Evolutionary conservation across 208 protist genomes (phyloP).

Genomic region (Trypanosoma cruzi): DNA sequence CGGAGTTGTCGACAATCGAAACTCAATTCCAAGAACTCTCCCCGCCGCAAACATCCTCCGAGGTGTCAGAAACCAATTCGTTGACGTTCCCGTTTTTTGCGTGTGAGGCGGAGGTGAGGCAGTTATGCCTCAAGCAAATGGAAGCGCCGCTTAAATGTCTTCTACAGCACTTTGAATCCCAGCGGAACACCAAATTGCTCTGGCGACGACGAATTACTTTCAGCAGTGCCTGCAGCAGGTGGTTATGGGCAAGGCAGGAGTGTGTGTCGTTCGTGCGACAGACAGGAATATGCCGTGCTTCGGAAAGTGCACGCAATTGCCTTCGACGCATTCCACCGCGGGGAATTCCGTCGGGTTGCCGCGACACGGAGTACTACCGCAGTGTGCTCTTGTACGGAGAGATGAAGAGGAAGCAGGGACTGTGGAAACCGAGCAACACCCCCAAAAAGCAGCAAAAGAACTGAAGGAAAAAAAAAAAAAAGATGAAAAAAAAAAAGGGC

Average conservation of each 20-base stretch:
- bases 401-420: conserved; percentile 24
- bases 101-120: conserved; percentile 13
- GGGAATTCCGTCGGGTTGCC: conserved; percentile 47
- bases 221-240: conserved; percentile 43
- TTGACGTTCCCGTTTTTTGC: conserved; percentile 14
- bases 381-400: conserved; percentile 62
- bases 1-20: not conserved
- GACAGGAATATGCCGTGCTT: conserved; percentile 29
- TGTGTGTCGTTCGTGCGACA: conserved; percentile 50
- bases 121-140: conserved; percentile 10
- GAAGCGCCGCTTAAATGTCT: conserved; percentile 29
- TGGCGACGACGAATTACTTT: not conserved
- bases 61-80: not conserved
- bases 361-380: conserved; percentile 73
- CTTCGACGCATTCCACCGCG: conserved; percentile 50
- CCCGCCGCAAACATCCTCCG: not conserved
- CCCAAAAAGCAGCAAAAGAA: not conserved
- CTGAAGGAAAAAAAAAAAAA: not conserved
- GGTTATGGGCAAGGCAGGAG: conserved; percentile 59
- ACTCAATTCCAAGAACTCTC: not conserved
- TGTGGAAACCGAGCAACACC: too few species aligned
- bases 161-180: conserved; percentile 7
- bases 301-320: conserved; percentile 44
- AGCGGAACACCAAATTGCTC: not conserved
- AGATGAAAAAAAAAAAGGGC: conserved; percentile 1